Conservation (phyloP, 208 protist species). For the Leishmania guyanensis region DNA sequence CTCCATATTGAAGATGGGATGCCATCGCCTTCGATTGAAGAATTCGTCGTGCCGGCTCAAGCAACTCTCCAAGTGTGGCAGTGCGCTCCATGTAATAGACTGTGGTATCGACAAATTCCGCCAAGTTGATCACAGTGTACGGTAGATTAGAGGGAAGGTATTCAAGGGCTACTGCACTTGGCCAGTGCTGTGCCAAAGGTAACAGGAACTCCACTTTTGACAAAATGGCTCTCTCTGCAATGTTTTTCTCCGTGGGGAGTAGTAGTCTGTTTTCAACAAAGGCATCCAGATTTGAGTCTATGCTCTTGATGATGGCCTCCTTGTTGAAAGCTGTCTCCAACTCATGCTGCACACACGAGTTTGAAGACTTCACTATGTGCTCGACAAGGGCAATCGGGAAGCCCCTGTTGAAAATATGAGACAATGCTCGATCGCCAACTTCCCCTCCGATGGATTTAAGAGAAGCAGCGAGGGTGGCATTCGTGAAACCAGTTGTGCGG, state of each 20-base stretch:
- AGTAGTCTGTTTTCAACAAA: conserved; percentile 46
- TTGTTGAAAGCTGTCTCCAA: conserved; percentile 64
- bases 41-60: conserved; percentile 40
- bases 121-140: conserved; percentile 58
- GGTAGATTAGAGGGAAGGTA: conserved; percentile 65
- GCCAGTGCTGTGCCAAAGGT: conserved; percentile 57
- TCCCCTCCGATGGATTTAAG: conserved; percentile 25
- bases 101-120: conserved; percentile 76
- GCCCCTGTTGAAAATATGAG: conserved; percentile 59
- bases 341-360: conserved; percentile 32
- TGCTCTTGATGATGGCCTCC: conserved; percentile 39
- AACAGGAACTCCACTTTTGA: conserved; percentile 49
- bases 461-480: conserved; percentile 28
- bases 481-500: conserved; percentile 46
- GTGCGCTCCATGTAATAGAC: conserved; percentile 80
- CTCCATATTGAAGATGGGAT: conserved; percentile 27
- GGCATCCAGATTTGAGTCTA: conserved; percentile 57
- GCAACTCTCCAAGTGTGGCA: conserved; percentile 40
- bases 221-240: conserved; percentile 53
- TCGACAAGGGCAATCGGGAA: conserved; percentile 70
- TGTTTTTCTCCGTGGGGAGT: conserved; percentile 42
- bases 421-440: conserved; percentile 24
- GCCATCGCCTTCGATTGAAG: conserved; percentile 47
- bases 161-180: conserved; percentile 64
- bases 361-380: conserved; percentile 58